These are phyloP conservation scores for Lolium perenne DNA, from an alignment of 176 grass and related monocot species.

Conservation along the genomic window DNA sequence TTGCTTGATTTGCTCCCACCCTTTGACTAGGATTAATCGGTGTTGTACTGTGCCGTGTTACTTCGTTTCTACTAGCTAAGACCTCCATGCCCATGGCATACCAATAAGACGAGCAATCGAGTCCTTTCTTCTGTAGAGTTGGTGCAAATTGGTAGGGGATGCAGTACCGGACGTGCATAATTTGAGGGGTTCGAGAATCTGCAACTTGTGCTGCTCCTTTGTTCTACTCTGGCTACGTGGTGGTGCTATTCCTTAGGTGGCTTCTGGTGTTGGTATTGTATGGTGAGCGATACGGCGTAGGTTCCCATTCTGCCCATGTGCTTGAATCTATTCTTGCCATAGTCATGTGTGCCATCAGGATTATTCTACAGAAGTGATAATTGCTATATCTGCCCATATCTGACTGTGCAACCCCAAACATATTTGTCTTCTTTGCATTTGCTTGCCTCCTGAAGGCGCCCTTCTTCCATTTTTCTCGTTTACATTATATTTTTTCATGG, in stretches of 20 bases:
- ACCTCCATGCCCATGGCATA: neutral
- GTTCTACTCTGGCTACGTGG: slow-evolving; percentile 22
- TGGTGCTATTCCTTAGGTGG: slow-evolving; percentile 39
- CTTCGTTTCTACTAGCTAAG: neutral
- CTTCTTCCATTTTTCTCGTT: slow-evolving; percentile 6
- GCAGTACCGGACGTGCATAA: neutral
- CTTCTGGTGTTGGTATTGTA: slow-evolving; percentile 49
- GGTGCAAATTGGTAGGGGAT: neutral
- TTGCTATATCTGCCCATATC: slow-evolving; percentile 16
- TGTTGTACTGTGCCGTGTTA: neutral
- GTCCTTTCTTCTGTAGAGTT: slow-evolving; percentile 8
- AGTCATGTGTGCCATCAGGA: slow-evolving; percentile 25
- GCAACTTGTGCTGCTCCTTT: slow-evolving; percentile 13
- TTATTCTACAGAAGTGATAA: slow-evolving; percentile 8
- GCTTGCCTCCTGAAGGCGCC: slow-evolving; percentile 47
- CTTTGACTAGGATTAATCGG: neutral
- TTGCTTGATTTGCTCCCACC: slow-evolving; percentile 2
- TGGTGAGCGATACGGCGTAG: slow-evolving; percentile 18
- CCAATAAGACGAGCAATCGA: neutral
- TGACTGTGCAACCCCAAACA: slow-evolving; percentile 33
- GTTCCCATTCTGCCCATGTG: slow-evolving; percentile 22
- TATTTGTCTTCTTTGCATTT: slow-evolving; percentile 26
- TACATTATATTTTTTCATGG: neutral
- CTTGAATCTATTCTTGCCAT: slow-evolving; percentile 50
- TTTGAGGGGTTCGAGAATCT: neutral